Conservation (phyloP, 2,329 filamentous ascomycete genomes). For the Hypoxylon rubiginosum region DNA sequence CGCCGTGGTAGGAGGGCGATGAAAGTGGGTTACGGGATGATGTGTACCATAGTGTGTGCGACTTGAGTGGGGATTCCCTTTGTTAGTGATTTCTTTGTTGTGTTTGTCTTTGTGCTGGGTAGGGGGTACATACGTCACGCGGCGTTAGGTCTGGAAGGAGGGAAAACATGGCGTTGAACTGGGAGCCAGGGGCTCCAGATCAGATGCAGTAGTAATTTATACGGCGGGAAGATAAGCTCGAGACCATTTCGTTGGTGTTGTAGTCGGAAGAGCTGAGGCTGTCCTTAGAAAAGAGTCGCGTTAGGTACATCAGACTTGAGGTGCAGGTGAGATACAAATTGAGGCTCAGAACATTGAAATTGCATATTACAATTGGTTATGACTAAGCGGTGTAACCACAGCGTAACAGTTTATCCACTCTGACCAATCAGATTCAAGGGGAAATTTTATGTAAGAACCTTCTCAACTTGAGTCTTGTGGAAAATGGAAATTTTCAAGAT, state of each 20-base stretch:
- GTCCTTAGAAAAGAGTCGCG: constrained; percentile 3
- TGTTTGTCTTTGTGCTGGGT: constrained; percentile 5
- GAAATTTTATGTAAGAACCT: not conserved
- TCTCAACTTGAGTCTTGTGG: not conserved
- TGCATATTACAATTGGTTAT: constrained; percentile 25
- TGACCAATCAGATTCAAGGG: too few relatives aligned
- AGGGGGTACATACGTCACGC: constrained; percentile 70
- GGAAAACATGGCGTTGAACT: constrained; percentile 66
- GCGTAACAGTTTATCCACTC: not conserved
- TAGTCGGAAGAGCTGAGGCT: constrained; percentile 6
- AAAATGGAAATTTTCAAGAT: not conserved
- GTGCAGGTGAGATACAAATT: constrained; percentile 10
- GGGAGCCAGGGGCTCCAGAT: constrained; percentile 6
- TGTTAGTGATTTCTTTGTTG: constrained; percentile 40
- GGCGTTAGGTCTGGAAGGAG: constrained; percentile 77
- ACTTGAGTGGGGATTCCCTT: constrained; percentile 59
- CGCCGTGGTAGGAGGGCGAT: constrained; percentile 51
- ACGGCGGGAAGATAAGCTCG: not conserved
- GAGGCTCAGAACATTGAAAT: constrained; percentile 37
- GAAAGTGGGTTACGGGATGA: constrained; percentile 68
- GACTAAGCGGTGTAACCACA: constrained; percentile 28
- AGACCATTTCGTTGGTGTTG: constrained; percentile 23
- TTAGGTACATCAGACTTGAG: constrained; percentile 10
- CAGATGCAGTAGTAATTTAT: constrained; percentile 27
- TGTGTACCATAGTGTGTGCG: constrained; percentile 80